These are phyloP conservation scores for Echites panduratus DNA, from an alignment of 257 asterid genomes.

Conservation along the genomic window DNA sequence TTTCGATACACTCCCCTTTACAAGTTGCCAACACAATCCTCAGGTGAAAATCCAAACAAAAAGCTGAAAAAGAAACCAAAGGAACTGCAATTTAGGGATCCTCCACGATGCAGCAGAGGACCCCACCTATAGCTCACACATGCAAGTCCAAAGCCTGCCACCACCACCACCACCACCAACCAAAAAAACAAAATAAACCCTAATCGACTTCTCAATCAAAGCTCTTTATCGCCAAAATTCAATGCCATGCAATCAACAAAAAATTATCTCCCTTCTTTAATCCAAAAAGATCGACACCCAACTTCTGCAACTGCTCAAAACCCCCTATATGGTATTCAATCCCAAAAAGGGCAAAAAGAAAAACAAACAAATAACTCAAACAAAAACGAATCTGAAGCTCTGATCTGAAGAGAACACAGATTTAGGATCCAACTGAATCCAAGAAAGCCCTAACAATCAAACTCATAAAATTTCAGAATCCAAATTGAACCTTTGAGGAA, in stretches of 20 bases:
- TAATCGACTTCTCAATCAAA: constrained; percentile 14
- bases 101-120: constrained; percentile 35
- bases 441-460: constrained; percentile 15
- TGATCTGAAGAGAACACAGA: constrained; percentile 18
- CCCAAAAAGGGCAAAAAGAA: background rate
- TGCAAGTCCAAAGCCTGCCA: constrained; percentile 14
- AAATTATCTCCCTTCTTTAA: background rate
- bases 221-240: background rate
- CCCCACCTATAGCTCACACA: constrained; percentile 27
- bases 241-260: background rate
- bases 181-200: constrained; percentile 18
- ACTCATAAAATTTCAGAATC: background rate
- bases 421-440: constrained; percentile 2
- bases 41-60: constrained; percentile 12
- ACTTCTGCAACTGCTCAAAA: background rate
- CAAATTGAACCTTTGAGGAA: background rate
- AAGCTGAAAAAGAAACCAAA: background rate
- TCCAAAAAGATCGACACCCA: background rate
- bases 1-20: constrained; percentile 14
- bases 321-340: background rate
- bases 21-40: constrained; percentile 8
- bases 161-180: background rate
- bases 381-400: constrained; percentile 11
- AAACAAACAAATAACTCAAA: constrained; percentile 1
- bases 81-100: constrained; percentile 18